Evolutionary conservation across 768 basidiomycete genomes (phyloP).

Genomic region (Pholiota molesta): DNA sequence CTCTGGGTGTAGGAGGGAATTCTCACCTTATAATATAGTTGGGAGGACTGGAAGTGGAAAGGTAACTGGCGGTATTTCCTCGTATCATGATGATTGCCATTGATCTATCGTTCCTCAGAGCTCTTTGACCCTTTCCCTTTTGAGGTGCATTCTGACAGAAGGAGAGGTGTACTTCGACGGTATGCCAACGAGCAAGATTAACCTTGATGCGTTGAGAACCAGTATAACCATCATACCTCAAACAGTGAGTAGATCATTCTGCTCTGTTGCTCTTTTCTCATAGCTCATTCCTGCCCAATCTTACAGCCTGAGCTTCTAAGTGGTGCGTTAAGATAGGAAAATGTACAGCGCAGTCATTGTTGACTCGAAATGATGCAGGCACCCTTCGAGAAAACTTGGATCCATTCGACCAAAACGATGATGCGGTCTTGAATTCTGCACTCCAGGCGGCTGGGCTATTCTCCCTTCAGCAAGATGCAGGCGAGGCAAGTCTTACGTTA

Average conservation of each 20-base stretch:
- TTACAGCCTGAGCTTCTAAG: conserved; percentile 48
- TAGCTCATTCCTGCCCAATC: background rate
- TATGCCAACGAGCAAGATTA: conserved; percentile 44
- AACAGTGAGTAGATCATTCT: conserved; percentile 27
- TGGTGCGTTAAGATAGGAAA: conserved; percentile 25
- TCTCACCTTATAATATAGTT: conserved; percentile 10
- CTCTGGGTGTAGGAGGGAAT: background rate
- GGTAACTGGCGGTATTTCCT: conserved; percentile 10
- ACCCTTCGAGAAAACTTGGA: conserved; percentile 66
- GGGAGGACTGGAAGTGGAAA: conserved; percentile 31
- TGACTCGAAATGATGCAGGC: conserved; percentile 27
- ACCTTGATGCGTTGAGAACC: conserved; percentile 54
- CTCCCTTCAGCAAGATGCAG: conserved; percentile 40
- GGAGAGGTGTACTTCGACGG: conserved; percentile 58
- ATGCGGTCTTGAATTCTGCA: conserved; percentile 42
- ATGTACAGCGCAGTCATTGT: background rate
- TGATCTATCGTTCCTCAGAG: conserved; percentile 18
- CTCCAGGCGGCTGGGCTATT: conserved; percentile 41
- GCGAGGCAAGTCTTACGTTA: conserved; percentile 50
- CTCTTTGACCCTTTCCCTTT: conserved; percentile 46
- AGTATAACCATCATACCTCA: conserved; percentile 61
- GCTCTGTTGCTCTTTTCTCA: background rate
- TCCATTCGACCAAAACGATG: conserved; percentile 60
- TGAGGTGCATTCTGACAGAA: conserved; percentile 54
- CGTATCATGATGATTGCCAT: background rate